These are phyloP conservation scores for Ceratocystis alfenasii DNA, from an alignment of 2,329 filamentous ascomycete genomes.

Conservation along the genomic window DNA sequence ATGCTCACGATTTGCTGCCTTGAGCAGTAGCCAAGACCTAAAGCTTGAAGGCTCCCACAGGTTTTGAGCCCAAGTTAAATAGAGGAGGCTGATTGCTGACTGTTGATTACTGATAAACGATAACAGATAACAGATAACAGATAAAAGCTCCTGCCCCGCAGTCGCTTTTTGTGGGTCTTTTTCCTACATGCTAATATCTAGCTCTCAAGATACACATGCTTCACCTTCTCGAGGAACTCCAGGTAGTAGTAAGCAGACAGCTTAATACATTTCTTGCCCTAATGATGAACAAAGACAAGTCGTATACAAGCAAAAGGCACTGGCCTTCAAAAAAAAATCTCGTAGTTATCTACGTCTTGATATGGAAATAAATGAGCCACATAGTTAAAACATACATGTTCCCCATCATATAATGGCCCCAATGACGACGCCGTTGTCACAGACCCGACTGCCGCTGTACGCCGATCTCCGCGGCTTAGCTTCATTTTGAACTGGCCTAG, in stretches of 20 bases:
- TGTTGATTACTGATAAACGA: neutral
- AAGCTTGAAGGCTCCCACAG: neutral
- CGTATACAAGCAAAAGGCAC: neutral
- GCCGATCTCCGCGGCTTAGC: conserved; percentile 11
- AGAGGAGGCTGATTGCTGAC: neutral
- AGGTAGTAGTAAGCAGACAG: neutral
- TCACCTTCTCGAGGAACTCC: neutral
- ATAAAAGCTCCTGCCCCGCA: conserved; percentile 9
- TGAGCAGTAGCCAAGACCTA: too few relatives aligned
- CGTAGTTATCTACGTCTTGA: neutral
- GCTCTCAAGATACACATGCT: neutral
- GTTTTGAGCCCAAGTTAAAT: neutral
- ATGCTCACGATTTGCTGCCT: too few relatives aligned
- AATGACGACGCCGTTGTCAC: neutral
- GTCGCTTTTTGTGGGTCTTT: neutral
- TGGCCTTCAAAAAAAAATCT: neutral
- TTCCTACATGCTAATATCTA: neutral
- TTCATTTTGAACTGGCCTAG: neutral
- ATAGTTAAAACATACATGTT: neutral
- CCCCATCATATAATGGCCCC: neutral
- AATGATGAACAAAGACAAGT: neutral
- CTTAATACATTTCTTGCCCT: neutral
- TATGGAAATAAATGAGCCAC: neutral
- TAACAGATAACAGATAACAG: neutral
- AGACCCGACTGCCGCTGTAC: conserved; percentile 7